phyloP scores from a whole-genome alignment of 192 early-diverging fungal genomes.

The Chytriomyces sp. region DNA sequence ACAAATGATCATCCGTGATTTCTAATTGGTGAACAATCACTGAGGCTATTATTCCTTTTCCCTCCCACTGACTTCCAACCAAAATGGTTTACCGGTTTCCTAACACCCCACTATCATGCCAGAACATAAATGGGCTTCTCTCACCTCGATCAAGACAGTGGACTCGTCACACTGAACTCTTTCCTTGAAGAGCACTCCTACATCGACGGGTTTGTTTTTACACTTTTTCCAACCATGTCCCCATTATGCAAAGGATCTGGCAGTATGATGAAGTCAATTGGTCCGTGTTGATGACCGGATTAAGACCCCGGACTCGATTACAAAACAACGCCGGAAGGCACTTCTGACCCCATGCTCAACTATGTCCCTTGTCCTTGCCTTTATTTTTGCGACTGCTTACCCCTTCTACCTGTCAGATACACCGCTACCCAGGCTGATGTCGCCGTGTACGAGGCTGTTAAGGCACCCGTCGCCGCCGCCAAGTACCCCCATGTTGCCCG shows the following conservation, averaged over 20 bases:
- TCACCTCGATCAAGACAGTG: conserved; percentile 27
- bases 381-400: background rate
- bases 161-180: conserved; percentile 33
- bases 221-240: background rate
- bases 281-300: conserved; percentile 50
- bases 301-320: conserved; percentile 62
- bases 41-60: conserved; percentile 1
- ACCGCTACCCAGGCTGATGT: conserved; percentile 76
- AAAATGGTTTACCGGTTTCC: background rate
- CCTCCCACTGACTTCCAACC: background rate
- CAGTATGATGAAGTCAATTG: conserved; percentile 50
- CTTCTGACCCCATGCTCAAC: conserved; percentile 1
- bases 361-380: background rate
- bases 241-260: background rate
- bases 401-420: conserved; percentile 29
- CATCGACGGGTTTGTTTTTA: conserved; percentile 40
- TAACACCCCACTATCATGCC: background rate
- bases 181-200: conserved; percentile 44
- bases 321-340: conserved; percentile 33
- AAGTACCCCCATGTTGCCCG: conserved; percentile 31
- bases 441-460: conserved; percentile 79
- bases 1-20: conserved; percentile 26
- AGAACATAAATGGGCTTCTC: background rate
- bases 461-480: conserved; percentile 70
- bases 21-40: conserved; percentile 26